These are phyloP conservation scores for Aspergillus novoparasiticus DNA, from an alignment of 2,329 filamentous ascomycete genomes.

Conservation along the genomic window DNA sequence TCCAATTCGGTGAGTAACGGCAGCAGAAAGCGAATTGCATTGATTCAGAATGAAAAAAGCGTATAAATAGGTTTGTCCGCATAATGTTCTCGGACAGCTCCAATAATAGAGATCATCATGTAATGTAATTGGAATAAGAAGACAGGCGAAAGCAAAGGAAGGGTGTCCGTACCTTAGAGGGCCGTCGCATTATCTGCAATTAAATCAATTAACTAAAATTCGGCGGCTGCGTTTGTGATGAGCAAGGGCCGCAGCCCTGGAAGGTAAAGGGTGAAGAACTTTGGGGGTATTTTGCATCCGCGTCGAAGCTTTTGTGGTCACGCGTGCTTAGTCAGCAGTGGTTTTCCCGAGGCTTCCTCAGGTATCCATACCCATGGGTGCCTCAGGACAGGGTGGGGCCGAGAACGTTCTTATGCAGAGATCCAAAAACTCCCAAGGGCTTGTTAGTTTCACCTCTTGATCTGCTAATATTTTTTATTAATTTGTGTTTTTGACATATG, in stretches of 20 bases:
- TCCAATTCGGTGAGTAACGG: constrained; percentile 2
- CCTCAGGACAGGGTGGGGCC: not conserved
- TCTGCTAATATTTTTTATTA: not conserved
- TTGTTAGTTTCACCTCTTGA: not conserved
- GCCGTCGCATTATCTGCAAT: constrained; percentile 31
- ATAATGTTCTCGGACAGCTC: constrained; percentile 72
- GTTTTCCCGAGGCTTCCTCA: not conserved
- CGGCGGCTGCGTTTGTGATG: not conserved
- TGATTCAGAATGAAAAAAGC: constrained; percentile 40
- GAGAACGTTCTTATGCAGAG: not conserved
- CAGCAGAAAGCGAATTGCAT: constrained; percentile 11
- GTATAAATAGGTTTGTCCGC: constrained; percentile 65
- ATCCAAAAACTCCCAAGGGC: not conserved
- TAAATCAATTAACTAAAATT: constrained; percentile 4
- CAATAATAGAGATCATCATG: constrained; percentile 69
- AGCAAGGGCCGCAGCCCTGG: constrained; percentile 33
- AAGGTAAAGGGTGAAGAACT: constrained; percentile 17
- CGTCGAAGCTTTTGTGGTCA: constrained; percentile 18
- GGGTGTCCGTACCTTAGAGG: constrained; percentile 32
- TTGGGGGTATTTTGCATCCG: constrained; percentile 10
- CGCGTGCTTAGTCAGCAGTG: constrained; percentile 20
- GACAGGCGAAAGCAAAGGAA: not conserved
- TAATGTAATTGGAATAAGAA: constrained; percentile 33
- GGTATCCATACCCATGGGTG: not conserved
- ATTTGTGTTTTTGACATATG: not conserved